Base-by-base conservation (phyloP, 2,329 filamentous ascomycete genomes). In the Xylaria sp. region DNA sequence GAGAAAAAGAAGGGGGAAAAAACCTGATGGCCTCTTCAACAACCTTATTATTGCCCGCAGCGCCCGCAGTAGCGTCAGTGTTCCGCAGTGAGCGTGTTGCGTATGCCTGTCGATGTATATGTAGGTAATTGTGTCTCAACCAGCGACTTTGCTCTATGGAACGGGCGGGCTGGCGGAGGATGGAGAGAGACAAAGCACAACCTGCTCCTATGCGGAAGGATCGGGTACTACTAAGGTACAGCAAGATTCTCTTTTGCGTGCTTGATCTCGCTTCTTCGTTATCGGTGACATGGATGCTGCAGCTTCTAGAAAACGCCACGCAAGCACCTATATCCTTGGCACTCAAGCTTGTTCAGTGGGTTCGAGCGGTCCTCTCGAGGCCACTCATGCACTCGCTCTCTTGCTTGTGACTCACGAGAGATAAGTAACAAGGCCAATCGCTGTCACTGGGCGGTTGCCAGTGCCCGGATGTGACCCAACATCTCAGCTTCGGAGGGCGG, bases 241-340 rank as follows among this genome's bases (percentile, higher is more conserved):
- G n/a, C n/a, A n/a, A n/a, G n/a, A 31, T 31, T 31, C 5, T 31
- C 28, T 31, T n/a, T 63, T 60, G 47, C 52, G 61, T 64, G 57
- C 57, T 60, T 45, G 61, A 49, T 64, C 57, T 60, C 52, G 51
- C 52, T 49, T 60, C 53, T 49, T 60, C 61, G 62, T 61, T 61
- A 64, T 64, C 62, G 53, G 58, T 51, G 62, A 47, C 62, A 60
- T 58, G 62, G 62, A 28, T 51, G 40, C 11, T 42, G 45, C 42
- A 50, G 53, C 58, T 64, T 64, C 62, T 64, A 64, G 62, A 64
- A 64, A 58, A 62, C 62, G 54, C 62, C 59, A 62, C 57, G 57
- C 52, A 53, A 49, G 51, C 33, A 31, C 43, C 25, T 49, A 12
- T 6, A 31, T 49, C 62, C 61, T 62, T 64, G 58, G 62, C 62